Conservation (phyloP, 306 rosid species). For the Alnus glutinosa region DNA sequence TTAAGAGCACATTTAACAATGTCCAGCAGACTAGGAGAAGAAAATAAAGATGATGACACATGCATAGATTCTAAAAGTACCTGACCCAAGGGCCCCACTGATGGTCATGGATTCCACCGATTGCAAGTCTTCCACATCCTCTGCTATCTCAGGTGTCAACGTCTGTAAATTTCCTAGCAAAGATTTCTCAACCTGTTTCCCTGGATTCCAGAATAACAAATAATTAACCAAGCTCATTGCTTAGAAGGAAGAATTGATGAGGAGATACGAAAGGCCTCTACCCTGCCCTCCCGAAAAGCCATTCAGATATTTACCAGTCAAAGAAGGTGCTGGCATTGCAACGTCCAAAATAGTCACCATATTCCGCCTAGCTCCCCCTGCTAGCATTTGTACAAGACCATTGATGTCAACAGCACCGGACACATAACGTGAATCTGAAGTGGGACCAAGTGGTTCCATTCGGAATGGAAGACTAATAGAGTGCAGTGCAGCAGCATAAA, state of each 20-base stretch:
- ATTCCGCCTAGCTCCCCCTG: slow-evolving; percentile 77
- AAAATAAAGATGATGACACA: neutral
- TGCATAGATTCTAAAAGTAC: slow-evolving; percentile 34
- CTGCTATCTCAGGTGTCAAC: slow-evolving; percentile 68
- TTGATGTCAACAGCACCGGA: slow-evolving; percentile 71
- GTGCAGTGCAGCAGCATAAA: slow-evolving; percentile 79
- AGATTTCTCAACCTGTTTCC: slow-evolving; percentile 41
- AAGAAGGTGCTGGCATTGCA: slow-evolving; percentile 85
- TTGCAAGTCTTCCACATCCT: slow-evolving; percentile 56
- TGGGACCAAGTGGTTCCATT: slow-evolving; percentile 70
- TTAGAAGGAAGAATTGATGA: slow-evolving; percentile 10
- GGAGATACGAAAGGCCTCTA: no score
- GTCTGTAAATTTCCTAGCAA: slow-evolving; percentile 55
- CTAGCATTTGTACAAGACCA: slow-evolving; percentile 65
- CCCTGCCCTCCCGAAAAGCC: neutral
- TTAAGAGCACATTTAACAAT: neutral
- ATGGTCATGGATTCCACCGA: slow-evolving; percentile 66
- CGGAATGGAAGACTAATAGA: slow-evolving; percentile 80
- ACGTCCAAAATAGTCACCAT: slow-evolving; percentile 76
- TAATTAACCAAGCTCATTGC: slow-evolving; percentile 33
- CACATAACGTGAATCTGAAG: slow-evolving; percentile 46
- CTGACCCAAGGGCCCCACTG: slow-evolving; percentile 74
- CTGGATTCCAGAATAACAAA: slow-evolving; percentile 46
- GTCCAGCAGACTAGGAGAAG: slow-evolving; percentile 5
- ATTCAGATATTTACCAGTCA: slow-evolving; percentile 49